phyloP scores from a whole-genome alignment of 495 filamentous ascomycete genomes.

The Aspergillus coremiiformis region DNA sequence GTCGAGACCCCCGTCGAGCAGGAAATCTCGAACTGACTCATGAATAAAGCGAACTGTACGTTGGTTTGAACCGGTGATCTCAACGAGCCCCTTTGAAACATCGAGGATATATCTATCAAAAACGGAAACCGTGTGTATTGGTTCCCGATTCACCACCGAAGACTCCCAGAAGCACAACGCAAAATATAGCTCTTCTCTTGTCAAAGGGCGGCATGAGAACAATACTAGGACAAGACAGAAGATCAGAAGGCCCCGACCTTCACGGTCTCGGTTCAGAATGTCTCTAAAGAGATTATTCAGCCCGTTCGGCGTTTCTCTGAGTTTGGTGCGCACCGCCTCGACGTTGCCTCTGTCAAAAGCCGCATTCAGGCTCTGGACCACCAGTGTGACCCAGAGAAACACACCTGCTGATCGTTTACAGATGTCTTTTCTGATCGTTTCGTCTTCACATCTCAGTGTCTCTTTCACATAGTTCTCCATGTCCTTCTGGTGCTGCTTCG shows the following conservation, averaged over 20 bases:
- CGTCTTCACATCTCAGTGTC: conserved; percentile 17
- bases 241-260: too few species aligned
- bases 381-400: conserved; percentile 43
- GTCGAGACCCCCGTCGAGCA: conserved; percentile 4
- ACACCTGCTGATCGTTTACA: conserved; percentile 31
- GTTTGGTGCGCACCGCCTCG: conserved; percentile 13
- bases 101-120: conserved; percentile 23
- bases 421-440: conserved; percentile 21
- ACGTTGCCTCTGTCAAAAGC: conserved; percentile 22
- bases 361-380: conserved; percentile 38
- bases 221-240: too few species aligned
- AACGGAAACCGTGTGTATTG: too few species aligned
- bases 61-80: conserved; percentile 20
- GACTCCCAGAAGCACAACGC: too few species aligned
- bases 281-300: conserved; percentile 31
- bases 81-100: conserved; percentile 37
- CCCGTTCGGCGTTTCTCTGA: conserved; percentile 27
- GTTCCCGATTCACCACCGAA: too few species aligned
- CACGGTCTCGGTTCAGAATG: conserved; percentile 29
- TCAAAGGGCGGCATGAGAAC: conserved; percentile 24
- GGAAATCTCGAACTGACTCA: conserved; percentile 40
- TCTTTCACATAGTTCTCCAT: conserved; percentile 17
- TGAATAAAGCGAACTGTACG: conserved; percentile 42
- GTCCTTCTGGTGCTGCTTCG: conserved; percentile 22
- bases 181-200: conserved; percentile 24